Conservation (phyloP, 2,329 filamentous ascomycete genomes). For the Colletotrichum lentis region DNA sequence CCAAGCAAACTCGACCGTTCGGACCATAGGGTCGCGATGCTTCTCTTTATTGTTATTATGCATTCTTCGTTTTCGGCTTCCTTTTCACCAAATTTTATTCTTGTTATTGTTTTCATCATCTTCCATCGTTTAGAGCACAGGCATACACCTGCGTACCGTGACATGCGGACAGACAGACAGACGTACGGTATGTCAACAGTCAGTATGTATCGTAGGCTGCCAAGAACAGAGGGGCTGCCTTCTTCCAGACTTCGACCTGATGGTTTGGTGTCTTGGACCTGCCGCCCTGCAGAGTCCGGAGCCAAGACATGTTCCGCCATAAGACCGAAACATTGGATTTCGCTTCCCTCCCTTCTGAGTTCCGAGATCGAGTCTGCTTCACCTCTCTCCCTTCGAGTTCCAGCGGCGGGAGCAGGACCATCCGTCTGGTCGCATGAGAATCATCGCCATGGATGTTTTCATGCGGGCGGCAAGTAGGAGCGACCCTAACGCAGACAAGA, state of each 20-base stretch:
- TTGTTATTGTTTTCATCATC: too few relatives aligned
- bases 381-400: constrained; percentile 29
- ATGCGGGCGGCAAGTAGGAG: constrained; percentile 30
- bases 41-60: constrained; percentile 10
- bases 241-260: constrained; percentile 8
- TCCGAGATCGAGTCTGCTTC: not conserved
- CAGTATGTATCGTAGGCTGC: constrained; percentile 11
- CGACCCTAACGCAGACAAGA: constrained; percentile 23
- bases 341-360: not conserved
- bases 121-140: not conserved
- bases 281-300: constrained; percentile 20
- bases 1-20: constrained; percentile 18
- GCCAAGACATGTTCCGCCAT: constrained; percentile 23
- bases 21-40: constrained; percentile 33
- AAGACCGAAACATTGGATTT: constrained; percentile 11
- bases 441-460: constrained; percentile 24
- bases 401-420: constrained; percentile 25
- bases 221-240: constrained; percentile 24
- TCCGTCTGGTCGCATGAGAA: constrained; percentile 30
- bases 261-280: not conserved
- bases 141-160: not conserved
- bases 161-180: too few relatives aligned
- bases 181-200: not conserved
- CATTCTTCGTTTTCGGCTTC: too few relatives aligned
- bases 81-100: too few relatives aligned